These are phyloP conservation scores for Penicillium steckii DNA, from an alignment of 495 filamentous ascomycete genomes.

Conservation along the genomic window DNA sequence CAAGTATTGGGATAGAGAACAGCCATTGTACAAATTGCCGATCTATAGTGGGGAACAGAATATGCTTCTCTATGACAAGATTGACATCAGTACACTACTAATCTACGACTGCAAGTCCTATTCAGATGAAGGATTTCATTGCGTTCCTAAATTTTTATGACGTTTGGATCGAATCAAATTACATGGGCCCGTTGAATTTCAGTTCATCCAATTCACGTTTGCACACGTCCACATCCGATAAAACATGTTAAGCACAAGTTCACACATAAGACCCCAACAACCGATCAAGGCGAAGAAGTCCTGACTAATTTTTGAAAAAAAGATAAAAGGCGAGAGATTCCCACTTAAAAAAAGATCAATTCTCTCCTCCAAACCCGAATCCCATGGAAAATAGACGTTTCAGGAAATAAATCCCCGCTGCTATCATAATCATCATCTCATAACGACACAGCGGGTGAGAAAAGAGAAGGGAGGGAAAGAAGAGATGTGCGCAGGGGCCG, in stretches of 20 bases:
- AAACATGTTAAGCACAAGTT: constrained; percentile 23
- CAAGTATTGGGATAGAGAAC: too few relatives aligned
- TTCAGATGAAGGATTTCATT: constrained; percentile 9
- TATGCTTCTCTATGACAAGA: too few relatives aligned
- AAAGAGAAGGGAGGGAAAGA: constrained; percentile 8
- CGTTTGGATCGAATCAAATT: constrained; percentile 38
- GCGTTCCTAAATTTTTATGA: constrained; percentile 33
- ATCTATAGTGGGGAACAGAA: too few relatives aligned
- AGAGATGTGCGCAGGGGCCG: constrained; percentile 8
- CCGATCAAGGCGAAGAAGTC: constrained; percentile 1
- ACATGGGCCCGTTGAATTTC: constrained; percentile 32
- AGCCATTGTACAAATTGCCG: too few relatives aligned
- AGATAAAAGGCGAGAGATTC: not conserved
- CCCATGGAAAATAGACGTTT: constrained; percentile 14
- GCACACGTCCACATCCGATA: constrained; percentile 21
- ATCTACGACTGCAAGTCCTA: not conserved
- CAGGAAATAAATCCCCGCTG: constrained; percentile 11
- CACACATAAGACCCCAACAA: constrained; percentile 12
- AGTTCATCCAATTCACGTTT: constrained; percentile 34
- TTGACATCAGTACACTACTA: too few relatives aligned
- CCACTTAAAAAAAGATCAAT: not conserved
- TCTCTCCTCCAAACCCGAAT: constrained; percentile 4
- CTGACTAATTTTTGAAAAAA: constrained; percentile 10
- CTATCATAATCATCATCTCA: not conserved
- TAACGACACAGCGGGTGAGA: not conserved